phyloP scores from a whole-genome alignment of 805 yeast species.

The Metschnikowia cerradonensis region DNA sequence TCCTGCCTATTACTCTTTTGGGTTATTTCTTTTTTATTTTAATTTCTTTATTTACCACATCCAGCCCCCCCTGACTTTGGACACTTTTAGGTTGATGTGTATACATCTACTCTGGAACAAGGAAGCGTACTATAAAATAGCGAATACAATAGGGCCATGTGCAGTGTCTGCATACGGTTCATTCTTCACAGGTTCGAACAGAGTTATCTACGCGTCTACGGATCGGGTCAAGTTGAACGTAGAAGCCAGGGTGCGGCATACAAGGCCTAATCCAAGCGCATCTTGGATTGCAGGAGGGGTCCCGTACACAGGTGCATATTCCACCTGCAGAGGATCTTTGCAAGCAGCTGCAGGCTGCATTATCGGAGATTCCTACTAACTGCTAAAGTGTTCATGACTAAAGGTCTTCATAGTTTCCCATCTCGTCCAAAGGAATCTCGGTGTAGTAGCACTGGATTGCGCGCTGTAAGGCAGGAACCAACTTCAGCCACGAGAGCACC shows the following conservation, averaged over 20 bases:
- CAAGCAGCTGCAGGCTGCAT: background rate
- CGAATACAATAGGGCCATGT: background rate
- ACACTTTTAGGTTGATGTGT: too few relatives aligned
- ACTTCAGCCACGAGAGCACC: constrained; percentile 56
- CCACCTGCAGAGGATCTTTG: background rate
- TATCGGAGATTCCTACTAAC: background rate
- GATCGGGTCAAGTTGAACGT: background rate
- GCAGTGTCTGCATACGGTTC: background rate
- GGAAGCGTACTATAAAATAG: too few relatives aligned
- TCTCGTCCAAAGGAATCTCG: constrained; percentile 41
- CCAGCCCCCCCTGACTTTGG: too few relatives aligned
- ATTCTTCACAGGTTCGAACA: background rate
- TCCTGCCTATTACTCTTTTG: too few relatives aligned
- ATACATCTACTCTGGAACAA: too few relatives aligned
- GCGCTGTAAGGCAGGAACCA: constrained; percentile 56
- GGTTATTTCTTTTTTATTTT: too few relatives aligned
- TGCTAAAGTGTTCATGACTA: background rate
- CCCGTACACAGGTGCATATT: background rate
- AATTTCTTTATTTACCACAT: too few relatives aligned
- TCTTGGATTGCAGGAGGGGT: background rate
- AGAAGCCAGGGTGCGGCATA: background rate
- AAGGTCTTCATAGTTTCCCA: background rate
- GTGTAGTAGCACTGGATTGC: constrained; percentile 65
- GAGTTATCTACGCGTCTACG: background rate
- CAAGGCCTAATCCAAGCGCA: background rate